These are phyloP conservation scores for Ophiostoma australiae DNA, from an alignment of 2,329 filamentous ascomycete species.

Conservation along the genomic window DNA sequence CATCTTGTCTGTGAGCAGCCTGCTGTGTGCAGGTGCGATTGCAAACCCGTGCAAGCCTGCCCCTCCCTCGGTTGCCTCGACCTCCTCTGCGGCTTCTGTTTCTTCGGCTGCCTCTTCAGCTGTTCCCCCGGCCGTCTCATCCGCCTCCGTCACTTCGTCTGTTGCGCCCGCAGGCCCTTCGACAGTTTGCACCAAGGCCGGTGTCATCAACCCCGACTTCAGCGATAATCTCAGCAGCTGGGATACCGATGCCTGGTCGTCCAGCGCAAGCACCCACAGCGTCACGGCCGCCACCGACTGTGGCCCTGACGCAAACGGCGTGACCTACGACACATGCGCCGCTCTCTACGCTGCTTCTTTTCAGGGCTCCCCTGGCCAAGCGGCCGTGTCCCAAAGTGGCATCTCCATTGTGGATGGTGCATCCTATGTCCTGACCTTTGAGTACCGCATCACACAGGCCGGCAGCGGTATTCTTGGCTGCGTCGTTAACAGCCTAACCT, in stretches of 20 bases:
- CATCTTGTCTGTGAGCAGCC: not conserved
- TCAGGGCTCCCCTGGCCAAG: not conserved
- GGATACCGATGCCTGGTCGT: not conserved
- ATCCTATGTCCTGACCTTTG: not conserved
- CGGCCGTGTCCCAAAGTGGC: not conserved
- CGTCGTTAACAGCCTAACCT: not conserved
- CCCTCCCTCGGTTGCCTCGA: not conserved
- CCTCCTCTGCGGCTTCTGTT: not conserved
- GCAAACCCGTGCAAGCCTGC: not conserved
- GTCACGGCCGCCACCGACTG: not conserved
- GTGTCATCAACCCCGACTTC: not conserved
- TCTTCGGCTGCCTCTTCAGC: not conserved
- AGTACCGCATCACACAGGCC: conserved; percentile 12
- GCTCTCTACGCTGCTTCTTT: not conserved
- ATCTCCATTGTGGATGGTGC: not conserved
- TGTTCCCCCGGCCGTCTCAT: too few species aligned
- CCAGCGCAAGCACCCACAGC: not conserved
- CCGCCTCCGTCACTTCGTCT: too few species aligned
- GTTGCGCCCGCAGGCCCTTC: too few species aligned
- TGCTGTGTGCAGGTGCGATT: not conserved
- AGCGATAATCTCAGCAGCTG: not conserved
- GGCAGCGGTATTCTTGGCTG: conserved; percentile 2
- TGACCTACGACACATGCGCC: conserved; percentile 2
- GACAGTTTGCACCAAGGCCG: not conserved
- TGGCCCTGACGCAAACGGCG: not conserved